phyloP scores from a whole-genome alignment of 805 yeast genomes.

The Candida insectorum region DNA sequence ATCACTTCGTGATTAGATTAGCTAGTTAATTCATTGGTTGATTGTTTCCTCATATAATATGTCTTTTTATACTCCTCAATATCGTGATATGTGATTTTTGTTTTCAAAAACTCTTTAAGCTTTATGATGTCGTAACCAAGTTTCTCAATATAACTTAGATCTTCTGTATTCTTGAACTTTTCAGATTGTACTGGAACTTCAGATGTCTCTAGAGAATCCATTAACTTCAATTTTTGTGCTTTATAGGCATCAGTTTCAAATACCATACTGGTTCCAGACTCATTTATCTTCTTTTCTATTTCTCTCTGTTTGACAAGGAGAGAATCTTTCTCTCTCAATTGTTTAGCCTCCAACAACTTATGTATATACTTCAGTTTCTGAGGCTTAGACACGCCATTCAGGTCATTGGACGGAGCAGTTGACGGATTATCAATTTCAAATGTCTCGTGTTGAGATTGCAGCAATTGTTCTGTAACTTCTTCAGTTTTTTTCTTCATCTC shows the following conservation, averaged over 20 bases:
- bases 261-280: slow-evolving; percentile 30
- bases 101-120: slow-evolving; percentile 6
- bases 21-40: neutral
- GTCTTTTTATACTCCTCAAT: slow-evolving; percentile 11
- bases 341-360: slow-evolving; percentile 42
- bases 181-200: too few relatives aligned
- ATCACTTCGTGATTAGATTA: too few relatives aligned
- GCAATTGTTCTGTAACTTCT: neutral
- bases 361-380: slow-evolving; percentile 29
- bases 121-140: slow-evolving; percentile 1
- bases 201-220: too few relatives aligned
- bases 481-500: neutral
- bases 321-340: slow-evolving; percentile 44
- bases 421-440: too few relatives aligned
- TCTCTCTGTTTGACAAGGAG: slow-evolving; percentile 35
- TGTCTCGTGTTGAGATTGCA: too few relatives aligned
- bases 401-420: too few relatives aligned
- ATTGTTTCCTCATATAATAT: neutral
- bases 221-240: slow-evolving; percentile 6
- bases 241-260: slow-evolving; percentile 51
- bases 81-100: slow-evolving; percentile 14
- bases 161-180: too few relatives aligned
- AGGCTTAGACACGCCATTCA: too few relatives aligned
- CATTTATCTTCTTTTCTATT: slow-evolving; percentile 30
- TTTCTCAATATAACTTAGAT: too few relatives aligned